Conservation (phyloP, 2,329 filamentous ascomycete species). For the Fusarium oligoseptatum region DNA sequence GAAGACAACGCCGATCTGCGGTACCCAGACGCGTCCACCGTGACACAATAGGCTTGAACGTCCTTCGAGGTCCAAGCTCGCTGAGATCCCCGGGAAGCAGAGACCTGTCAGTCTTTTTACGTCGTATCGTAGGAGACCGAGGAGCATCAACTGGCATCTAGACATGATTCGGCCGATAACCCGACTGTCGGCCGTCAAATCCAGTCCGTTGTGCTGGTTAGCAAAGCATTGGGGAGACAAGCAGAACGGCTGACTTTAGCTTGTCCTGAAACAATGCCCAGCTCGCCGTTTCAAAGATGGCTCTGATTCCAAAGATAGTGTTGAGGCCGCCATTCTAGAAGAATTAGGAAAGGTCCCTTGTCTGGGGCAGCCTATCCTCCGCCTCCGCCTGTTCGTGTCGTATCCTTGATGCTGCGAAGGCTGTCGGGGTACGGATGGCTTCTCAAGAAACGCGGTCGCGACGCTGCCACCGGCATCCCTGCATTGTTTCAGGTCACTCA, state of each 20-base stretch:
- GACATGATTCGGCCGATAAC: slow-evolving; percentile 28
- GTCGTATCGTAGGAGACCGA: not conserved
- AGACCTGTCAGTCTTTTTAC: not conserved
- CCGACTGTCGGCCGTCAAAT: slow-evolving; percentile 10
- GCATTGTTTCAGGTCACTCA: slow-evolving; percentile 46
- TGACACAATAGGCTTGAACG: slow-evolving; percentile 44
- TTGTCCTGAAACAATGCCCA: slow-evolving; percentile 35
- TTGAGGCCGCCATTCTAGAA: slow-evolving; percentile 16
- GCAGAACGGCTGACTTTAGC: slow-evolving; percentile 23
- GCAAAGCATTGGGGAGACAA: slow-evolving; percentile 11
- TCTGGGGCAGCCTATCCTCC: not conserved
- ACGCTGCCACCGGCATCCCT: slow-evolving; percentile 36
- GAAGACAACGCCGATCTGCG: slow-evolving; percentile 91
- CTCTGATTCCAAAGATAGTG: slow-evolving; percentile 11
- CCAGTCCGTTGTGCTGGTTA: slow-evolving; percentile 6
- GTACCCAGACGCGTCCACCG: slow-evolving; percentile 77
- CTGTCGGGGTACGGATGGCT: slow-evolving; percentile 20
- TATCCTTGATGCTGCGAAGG: slow-evolving; percentile 18
- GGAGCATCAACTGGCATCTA: not conserved
- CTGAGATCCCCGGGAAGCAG: not conserved
- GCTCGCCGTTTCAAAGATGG: slow-evolving; percentile 13
- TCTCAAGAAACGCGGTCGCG: slow-evolving; percentile 31
- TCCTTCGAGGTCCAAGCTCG: not conserved
- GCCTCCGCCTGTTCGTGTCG: slow-evolving; percentile 16
- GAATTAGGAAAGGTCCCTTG: slow-evolving; percentile 9